phyloP scores from a whole-genome alignment of 768 basidiomycete genomes.

The Boletus sp. region DNA sequence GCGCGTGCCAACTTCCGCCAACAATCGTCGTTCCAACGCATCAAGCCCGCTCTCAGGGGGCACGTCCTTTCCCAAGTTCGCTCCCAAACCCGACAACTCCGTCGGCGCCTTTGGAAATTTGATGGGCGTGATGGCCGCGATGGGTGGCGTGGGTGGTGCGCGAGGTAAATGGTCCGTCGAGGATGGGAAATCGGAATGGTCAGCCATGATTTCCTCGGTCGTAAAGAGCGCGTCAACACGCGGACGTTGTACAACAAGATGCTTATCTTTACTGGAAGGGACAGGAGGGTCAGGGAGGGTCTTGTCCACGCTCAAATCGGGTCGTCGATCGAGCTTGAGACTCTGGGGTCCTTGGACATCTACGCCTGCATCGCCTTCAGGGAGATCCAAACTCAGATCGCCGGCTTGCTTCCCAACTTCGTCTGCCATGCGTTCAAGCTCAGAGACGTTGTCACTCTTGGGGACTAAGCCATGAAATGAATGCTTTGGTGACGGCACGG shows the following conservation, averaged over 20 bases:
- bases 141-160: conserved; percentile 52
- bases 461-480: conserved; percentile 36
- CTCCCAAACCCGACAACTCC: conserved; percentile 25
- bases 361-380: conserved; percentile 23
- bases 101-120: conserved; percentile 36
- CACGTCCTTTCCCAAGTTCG: conserved; percentile 20
- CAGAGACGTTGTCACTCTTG: conserved; percentile 51
- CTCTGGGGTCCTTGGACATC: conserved; percentile 19
- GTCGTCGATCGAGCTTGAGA: conserved; percentile 12
- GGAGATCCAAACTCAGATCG: conserved; percentile 29
- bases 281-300: conserved; percentile 61
- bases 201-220: conserved; percentile 7
- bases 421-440: conserved; percentile 72
- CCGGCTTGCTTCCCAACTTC: conserved; percentile 39
- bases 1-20: conserved; percentile 73
- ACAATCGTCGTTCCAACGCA: conserved; percentile 64
- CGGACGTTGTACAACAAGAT: conserved; percentile 12
- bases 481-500: conserved; percentile 64
- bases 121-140: conserved; percentile 41
- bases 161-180: conserved; percentile 12
- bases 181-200: conserved; percentile 11
- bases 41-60: conserved; percentile 60
- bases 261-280: conserved; percentile 41
- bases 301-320: conserved; percentile 43
- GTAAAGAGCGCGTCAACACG: conserved; percentile 35